A percentile compares a stretch with the other conserved stretches of the same genome.
Conservation (phyloP, 441 rosid genomes). For the Gossypium lobatum region DNA sequence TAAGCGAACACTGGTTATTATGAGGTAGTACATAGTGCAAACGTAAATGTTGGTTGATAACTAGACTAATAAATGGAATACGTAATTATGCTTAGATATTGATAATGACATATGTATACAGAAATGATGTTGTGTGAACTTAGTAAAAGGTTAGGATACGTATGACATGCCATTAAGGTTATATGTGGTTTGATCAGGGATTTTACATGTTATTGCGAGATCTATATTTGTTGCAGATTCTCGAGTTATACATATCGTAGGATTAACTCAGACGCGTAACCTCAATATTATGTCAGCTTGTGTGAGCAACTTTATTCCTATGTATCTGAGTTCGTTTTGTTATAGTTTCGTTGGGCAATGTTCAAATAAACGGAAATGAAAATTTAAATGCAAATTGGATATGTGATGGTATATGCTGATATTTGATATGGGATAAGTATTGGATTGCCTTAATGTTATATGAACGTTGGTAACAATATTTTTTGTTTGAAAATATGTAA, state of each 20-base stretch:
- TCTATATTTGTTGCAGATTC: neutral
- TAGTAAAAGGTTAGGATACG: neutral
- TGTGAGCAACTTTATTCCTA: neutral
- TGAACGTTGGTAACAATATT: neutral
- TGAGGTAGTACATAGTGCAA: neutral
- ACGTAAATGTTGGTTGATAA: neutral
- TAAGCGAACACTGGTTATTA: neutral
- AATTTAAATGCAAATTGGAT: neutral
- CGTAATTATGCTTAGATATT: neutral
- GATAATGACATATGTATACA: neutral
- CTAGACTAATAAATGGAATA: neutral
- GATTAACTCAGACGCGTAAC: neutral
- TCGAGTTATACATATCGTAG: neutral
- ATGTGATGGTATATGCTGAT: neutral
- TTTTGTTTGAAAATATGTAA: neutral
- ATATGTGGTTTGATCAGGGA: neutral
- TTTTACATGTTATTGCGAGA: neutral
- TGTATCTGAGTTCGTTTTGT: neutral
- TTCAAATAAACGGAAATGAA: neutral
- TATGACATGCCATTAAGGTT: neutral
- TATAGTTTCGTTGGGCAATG: neutral
- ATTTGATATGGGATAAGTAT: neutral
- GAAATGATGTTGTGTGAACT: neutral
- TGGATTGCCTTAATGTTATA: neutral
- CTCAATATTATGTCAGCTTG: neutral